Base-by-base conservation (phyloP, 2,329 filamentous ascomycete genomes). In the Trichoderma gracile region DNA sequence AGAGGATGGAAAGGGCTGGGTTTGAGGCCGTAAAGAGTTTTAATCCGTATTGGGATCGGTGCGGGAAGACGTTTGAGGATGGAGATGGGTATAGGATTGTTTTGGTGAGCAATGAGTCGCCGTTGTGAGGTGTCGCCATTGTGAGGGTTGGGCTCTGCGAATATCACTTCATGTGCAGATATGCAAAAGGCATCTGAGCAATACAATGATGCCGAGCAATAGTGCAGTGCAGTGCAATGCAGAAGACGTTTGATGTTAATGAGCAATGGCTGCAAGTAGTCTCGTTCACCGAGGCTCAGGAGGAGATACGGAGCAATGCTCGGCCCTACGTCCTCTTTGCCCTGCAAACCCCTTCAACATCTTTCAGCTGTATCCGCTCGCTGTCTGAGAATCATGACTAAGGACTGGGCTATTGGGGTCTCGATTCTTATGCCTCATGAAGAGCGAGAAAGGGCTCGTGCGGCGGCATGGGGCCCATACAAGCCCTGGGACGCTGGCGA, bases 1-100 rank as follows among this genome's bases (percentile, higher is more conserved):
- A 68, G 47, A 73, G 70, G 42, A 77, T 81, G 73, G 70, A 76
- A 38, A 50, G 65, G 1, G 67, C 67, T 5, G 79, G 78, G 1
- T 76, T 77, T 43, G 59, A 52, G 14, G 66, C 74, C 2, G 77
- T 81, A 27, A 66, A 69, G 27, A 77, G 76, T 66, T 76, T 74
- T 66, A 81, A 81, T 65, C 77, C 78, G 6, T 81, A 79, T 63
- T 81, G 79, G 79, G 78, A 80, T 63, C 69, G 71, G 4, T 76
- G 72, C 67, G 80, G 79, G 19, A 78, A 74, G 72, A 80, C 79
- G 5, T 78, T 76, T 71, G 78, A 78, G 60, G 79, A 81, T 68
- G 71, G 77, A 10, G 80, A 82, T 71, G 80, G 79, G 17, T 82
- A 79, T 70, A 70, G 78, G 8, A 69, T 80, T 45, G 79, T 81